Evolutionary conservation across 768 basidiomycete species (phyloP), one percentile per base, ranked within the genome.

Genomic region (Lactifluus subvellereus): DNA sequence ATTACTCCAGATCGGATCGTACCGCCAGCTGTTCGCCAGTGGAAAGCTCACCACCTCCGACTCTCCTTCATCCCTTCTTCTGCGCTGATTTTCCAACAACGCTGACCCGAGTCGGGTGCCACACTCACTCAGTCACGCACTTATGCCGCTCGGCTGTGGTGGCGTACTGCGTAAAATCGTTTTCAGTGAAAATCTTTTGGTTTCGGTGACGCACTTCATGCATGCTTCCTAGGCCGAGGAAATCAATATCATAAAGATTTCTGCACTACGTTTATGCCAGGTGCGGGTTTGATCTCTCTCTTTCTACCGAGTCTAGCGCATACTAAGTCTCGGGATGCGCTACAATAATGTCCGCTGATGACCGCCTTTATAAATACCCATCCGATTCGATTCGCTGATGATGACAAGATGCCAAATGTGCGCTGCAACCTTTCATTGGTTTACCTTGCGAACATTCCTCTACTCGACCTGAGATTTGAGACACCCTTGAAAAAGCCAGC

Each of bases 361-460:
- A 13, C 38, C 14, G 18, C 33, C 35, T 32, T 61, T 16, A 18
- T 18, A 7, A 11, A 43, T 43, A 14, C 18, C 42, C 35, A 48
- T 61, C 18, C 27, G 22, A 48, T 35, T 49, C 20, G n/a, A 55
- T 52, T 37, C 20, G 3, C 22, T 38, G 33, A 16, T 27, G 14
- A 38, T 40, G 8, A 43, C 42, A 59, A 14, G 9, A 10, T 22
- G 6, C 32, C 16, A 16, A 48, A 60, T 47, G 35, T 18, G 5
- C 27, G 2, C 20, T 42, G 32, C 14, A 48, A n/a, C 9, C 30
- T 32, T n/a, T 27, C 16, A 20, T 43, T 20, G 16, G 20, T 51
- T 57, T 22, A 63, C 43, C 38, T 42, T 54, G 52, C 32, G 53
- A 45, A 63, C 47, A 14, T 49, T 59, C 45, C 37, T 59, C 62